Conservation (phyloP, 768 basidiomycete genomes). For the Phaeotremella fagi region DNA sequence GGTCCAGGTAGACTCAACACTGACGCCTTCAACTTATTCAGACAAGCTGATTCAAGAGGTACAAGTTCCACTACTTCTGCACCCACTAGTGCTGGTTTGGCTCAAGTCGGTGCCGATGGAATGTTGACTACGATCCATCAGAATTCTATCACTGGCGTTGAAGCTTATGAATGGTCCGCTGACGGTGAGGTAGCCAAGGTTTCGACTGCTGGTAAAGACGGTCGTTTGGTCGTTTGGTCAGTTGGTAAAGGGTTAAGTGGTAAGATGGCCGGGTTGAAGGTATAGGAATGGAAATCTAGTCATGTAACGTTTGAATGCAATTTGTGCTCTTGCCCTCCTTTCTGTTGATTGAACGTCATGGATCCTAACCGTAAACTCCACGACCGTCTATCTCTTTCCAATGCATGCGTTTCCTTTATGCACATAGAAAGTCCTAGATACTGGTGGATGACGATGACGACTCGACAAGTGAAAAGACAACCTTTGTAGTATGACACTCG, state of each 20-base stretch:
- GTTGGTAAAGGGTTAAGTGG: constrained; percentile 56
- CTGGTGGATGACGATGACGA: no score
- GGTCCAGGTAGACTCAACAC: constrained; percentile 72
- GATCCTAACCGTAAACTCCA: no score
- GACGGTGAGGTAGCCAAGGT: constrained; percentile 65
- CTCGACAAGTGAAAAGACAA: no score
- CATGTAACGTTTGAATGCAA: no score
- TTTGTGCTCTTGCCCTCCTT: no score
- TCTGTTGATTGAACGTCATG: no score
- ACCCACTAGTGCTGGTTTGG: constrained; percentile 37
- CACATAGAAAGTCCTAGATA: no score
- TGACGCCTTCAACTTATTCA: constrained; percentile 90
- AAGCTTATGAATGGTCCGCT: constrained; percentile 62
- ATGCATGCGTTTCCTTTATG: no score
- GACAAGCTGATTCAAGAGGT: constrained; percentile 80
- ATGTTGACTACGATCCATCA: constrained; percentile 89
- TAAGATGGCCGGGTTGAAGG: constrained; percentile 55
- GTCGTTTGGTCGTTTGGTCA: constrained; percentile 86
- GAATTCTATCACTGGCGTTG: constrained; percentile 92
- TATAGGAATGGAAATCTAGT: no score
- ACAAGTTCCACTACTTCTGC: constrained; percentile 29
- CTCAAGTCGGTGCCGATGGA: constrained; percentile 55
- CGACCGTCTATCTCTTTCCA: no score
- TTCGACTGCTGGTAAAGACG: constrained; percentile 90
- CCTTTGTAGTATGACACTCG: no score